These are phyloP conservation scores for Fimicolochytrium jonesii DNA, from an alignment of 192 early-diverging fungal species.

Conservation along the genomic window DNA sequence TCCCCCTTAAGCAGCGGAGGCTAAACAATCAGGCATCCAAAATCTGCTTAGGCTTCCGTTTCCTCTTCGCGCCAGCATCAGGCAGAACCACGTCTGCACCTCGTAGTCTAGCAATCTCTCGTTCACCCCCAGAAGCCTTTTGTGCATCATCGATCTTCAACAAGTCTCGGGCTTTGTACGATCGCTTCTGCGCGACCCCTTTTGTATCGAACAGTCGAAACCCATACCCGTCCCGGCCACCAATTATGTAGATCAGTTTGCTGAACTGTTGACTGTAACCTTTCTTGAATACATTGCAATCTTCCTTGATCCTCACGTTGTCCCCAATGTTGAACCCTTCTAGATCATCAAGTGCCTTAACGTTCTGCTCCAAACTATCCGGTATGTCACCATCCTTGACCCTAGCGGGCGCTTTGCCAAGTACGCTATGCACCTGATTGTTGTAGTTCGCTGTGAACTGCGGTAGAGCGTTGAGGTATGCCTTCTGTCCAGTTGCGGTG, in stretches of 20 bases:
- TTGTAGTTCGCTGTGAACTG: constrained; percentile 10
- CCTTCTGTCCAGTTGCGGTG: background rate
- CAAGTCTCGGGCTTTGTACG: background rate
- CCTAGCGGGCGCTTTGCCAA: background rate
- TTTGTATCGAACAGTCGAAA: background rate
- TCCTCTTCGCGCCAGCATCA: too few relatives aligned
- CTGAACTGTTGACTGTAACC: background rate
- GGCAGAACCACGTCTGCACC: background rate
- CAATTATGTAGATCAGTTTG: background rate
- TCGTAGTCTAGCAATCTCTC: background rate
- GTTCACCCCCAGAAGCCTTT: background rate
- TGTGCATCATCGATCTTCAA: background rate
- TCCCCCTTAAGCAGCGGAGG: too few relatives aligned
- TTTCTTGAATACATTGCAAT: background rate
- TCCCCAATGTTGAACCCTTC: background rate
- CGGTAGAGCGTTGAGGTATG: background rate
- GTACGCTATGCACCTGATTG: background rate
- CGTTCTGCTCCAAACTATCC: background rate
- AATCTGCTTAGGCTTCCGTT: too few relatives aligned
- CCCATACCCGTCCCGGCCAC: background rate
- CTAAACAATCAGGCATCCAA: too few relatives aligned
- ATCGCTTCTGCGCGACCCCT: background rate
- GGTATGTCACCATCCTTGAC: background rate
- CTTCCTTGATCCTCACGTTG: background rate
- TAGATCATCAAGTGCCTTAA: background rate